Conservation (phyloP, 345 rosid genomes). For the Geranium brycei region DNA sequence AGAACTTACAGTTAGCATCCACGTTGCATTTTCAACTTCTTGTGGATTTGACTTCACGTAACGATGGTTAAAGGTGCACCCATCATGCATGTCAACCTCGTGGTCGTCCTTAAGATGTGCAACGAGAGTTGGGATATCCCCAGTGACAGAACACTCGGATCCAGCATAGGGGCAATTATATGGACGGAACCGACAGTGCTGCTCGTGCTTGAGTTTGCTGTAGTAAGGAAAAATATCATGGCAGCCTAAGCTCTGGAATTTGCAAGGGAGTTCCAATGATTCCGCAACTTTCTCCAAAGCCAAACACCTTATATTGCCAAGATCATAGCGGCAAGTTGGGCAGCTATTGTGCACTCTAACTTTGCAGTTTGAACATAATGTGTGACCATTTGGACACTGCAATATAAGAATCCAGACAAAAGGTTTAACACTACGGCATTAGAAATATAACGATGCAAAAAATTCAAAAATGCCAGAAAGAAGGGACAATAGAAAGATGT, state of each 20-base stretch:
- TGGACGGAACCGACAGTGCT: conserved; percentile 58
- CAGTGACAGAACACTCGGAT: conserved; percentile 66
- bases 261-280: conserved; percentile 73
- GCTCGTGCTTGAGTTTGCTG: conserved; percentile 73
- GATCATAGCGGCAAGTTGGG: conserved; percentile 77
- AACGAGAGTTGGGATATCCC: conserved; percentile 59
- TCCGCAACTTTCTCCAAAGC: conserved; percentile 79
- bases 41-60: conserved; percentile 76
- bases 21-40: conserved; percentile 85
- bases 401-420: too few relatives aligned
- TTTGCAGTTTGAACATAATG: conserved; percentile 69
- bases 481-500: too few relatives aligned
- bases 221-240: conserved; percentile 68
- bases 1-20: conserved; percentile 82
- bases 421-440: too few relatives aligned
- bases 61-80: conserved; percentile 74
- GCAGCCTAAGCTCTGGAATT: conserved; percentile 60
- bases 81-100: conserved; percentile 87
- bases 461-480: too few relatives aligned
- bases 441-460: too few relatives aligned
- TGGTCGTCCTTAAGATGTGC: conserved; percentile 73
- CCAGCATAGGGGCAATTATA: conserved; percentile 85
- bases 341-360: conserved; percentile 57
- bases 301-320: conserved; percentile 83
- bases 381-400: conserved; percentile 86